Evolutionary conservation across 805 yeast genomes (phyloP).

Genomic region (Candida multigemmis): DNA sequence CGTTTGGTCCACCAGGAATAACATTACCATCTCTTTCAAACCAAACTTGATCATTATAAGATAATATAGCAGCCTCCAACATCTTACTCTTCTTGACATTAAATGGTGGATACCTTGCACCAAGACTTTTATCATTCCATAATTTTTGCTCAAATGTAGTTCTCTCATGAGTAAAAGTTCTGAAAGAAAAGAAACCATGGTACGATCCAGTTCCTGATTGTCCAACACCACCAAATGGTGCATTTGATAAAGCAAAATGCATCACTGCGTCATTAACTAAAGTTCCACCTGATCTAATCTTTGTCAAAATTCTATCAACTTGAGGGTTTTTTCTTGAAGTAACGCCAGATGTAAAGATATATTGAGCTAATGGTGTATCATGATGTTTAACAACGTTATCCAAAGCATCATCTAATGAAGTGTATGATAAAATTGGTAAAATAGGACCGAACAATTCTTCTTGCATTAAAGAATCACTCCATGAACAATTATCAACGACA

Average conservation of each 20-base stretch:
- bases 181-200: constrained; percentile 52
- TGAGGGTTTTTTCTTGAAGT: constrained; percentile 38
- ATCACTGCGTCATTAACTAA: constrained; percentile 62
- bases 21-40: constrained; percentile 30
- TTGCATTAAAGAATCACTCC: constrained; percentile 65
- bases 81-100: constrained; percentile 21
- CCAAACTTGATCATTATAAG: constrained; percentile 24
- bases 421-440: constrained; percentile 59
- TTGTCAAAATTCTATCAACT: constrained; percentile 31
- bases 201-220: constrained; percentile 74
- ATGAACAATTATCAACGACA: constrained; percentile 49
- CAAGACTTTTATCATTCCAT: constrained; percentile 51
- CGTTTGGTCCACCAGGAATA: constrained; percentile 19
- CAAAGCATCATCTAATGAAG: constrained; percentile 34
- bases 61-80: constrained; percentile 6
- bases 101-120: constrained; percentile 64
- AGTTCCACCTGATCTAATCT: constrained; percentile 65
- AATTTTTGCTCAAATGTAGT: constrained; percentile 55
- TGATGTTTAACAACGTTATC: constrained; percentile 34
- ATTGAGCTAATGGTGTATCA: constrained; percentile 78
- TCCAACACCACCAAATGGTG: constrained; percentile 94
- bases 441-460: constrained; percentile 82
- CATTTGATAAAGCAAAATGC: constrained; percentile 56
- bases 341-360: constrained; percentile 48
- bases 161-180: constrained; percentile 69